phyloP scores from a whole-genome alignment of 441 rosid species.

The Erysimum pusillum region DNA sequence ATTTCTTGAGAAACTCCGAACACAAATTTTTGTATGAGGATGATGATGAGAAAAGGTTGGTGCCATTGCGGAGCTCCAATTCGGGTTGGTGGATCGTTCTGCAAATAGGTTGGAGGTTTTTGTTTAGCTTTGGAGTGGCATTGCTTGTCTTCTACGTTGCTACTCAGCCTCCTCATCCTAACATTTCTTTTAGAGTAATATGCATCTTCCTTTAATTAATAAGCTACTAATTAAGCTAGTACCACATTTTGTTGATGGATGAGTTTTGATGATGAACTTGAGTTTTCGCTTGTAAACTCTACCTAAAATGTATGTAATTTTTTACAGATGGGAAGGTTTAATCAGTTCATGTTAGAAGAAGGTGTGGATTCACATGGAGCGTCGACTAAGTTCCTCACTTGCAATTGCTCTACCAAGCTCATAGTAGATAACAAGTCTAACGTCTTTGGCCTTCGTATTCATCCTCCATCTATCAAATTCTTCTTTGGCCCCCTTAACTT shows the following conservation, averaged over 20 bases:
- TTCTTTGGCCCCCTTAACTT: slow-evolving; percentile 69
- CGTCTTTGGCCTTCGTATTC: slow-evolving; percentile 77
- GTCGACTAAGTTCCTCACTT: slow-evolving; percentile 71
- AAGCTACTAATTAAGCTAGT: too few species aligned
- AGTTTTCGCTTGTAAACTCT: slow-evolving; percentile 10
- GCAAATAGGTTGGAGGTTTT: slow-evolving; percentile 80
- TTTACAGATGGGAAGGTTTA: slow-evolving; percentile 65
- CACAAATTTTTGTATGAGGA: slow-evolving; percentile 56
- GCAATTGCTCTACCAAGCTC: slow-evolving; percentile 68
- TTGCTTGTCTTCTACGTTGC: slow-evolving; percentile 83
- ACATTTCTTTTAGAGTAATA: slow-evolving; percentile 68
- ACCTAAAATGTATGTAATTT: slow-evolving; percentile 10
- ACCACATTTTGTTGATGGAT: neutral
- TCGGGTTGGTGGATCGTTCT: slow-evolving; percentile 68
- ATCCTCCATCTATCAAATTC: slow-evolving; percentile 63
- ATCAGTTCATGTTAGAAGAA: slow-evolving; percentile 68
- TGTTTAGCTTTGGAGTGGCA: slow-evolving; percentile 73
- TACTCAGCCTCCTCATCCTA: slow-evolving; percentile 81
- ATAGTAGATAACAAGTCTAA: slow-evolving; percentile 80
- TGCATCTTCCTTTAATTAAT: neutral
- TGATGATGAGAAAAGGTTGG: slow-evolving; percentile 58
- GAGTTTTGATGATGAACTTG: too few species aligned
- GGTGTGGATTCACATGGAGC: slow-evolving; percentile 82
- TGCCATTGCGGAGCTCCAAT: slow-evolving; percentile 55
- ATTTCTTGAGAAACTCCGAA: slow-evolving; percentile 62